Conservation (phyloP, 371 early-diverging fungal species). For the Mortierella sp. region DNA sequence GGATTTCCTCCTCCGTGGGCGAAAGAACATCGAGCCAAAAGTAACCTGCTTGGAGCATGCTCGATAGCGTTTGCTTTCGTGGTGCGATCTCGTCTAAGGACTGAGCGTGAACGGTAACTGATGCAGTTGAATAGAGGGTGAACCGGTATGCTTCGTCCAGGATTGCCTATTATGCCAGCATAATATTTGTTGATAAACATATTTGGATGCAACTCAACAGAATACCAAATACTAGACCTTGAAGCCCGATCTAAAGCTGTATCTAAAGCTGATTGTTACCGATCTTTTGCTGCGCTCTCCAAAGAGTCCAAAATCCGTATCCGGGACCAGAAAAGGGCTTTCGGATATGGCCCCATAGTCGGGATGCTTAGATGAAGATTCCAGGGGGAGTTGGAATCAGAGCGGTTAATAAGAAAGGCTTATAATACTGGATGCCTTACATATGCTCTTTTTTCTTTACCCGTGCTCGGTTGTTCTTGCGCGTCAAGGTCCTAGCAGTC, state of each 20-base stretch:
- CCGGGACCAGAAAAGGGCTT: constrained; percentile 21
- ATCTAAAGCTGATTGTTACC: constrained; percentile 2
- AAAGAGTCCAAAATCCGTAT: constrained; percentile 49
- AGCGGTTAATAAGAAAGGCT: no score
- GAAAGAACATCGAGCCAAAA: constrained; percentile 93
- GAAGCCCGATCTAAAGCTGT: no score
- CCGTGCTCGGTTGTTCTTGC: no score
- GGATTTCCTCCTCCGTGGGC: constrained; percentile 86
- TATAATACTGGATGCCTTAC: constrained; percentile 14
- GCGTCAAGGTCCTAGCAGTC: no score
- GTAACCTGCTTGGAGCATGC: constrained; percentile 63
- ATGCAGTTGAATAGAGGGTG: constrained; percentile 68
- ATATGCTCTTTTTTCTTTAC: constrained; percentile 18
- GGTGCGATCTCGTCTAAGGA: constrained; percentile 61
- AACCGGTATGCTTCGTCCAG: constrained; percentile 58
- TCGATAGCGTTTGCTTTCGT: constrained; percentile 49
- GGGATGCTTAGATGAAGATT: constrained; percentile 12
- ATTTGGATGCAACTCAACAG: no score
- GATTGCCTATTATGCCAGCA: constrained; percentile 15
- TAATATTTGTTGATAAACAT: not conserved
- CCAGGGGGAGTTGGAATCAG: no score
- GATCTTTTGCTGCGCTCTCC: constrained; percentile 46
- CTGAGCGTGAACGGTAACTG: constrained; percentile 61
- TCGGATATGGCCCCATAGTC: constrained; percentile 37
- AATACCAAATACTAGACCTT: no score